phyloP scores from a whole-genome alignment of 345 rosid genomes.

The Ricinus communis region DNA sequence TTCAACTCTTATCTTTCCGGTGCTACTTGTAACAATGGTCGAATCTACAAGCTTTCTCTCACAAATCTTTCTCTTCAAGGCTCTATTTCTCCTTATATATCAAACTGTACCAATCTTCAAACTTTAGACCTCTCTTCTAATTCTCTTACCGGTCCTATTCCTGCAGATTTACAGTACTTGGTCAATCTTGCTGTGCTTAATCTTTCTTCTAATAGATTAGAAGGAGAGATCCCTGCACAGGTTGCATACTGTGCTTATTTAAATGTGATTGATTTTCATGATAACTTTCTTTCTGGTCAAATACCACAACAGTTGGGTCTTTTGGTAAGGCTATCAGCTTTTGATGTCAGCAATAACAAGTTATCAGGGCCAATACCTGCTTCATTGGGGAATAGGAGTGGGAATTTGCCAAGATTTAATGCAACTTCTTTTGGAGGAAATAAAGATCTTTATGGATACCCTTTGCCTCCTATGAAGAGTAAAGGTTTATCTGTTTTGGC shows the following conservation, averaged over 20 bases:
- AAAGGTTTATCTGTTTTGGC: constrained; percentile 78
- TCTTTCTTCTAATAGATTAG: constrained; percentile 77
- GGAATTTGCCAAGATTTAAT: constrained; percentile 66
- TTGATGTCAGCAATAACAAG: constrained; percentile 72
- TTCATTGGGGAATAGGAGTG: constrained; percentile 59
- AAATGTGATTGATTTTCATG: constrained; percentile 87
- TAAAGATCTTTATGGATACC: constrained; percentile 81
- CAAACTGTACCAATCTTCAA: constrained; percentile 91
- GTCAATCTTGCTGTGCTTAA: constrained; percentile 90
- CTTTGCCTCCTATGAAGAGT: constrained; percentile 59
- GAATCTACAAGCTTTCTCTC: constrained; percentile 90
- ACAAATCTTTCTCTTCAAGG: constrained; percentile 72
- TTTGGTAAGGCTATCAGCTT: constrained; percentile 64
- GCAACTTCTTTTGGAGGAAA: constrained; percentile 70
- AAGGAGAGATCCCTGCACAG: constrained; percentile 74
- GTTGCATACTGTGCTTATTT: constrained; percentile 78
- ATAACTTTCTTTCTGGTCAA: constrained; percentile 63
- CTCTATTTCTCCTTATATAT: constrained; percentile 67
- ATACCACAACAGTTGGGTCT: constrained; percentile 71
- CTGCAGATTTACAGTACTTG: constrained; percentile 62
- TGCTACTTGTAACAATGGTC: constrained; percentile 86
- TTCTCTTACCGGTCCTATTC: constrained; percentile 69
- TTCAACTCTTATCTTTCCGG: constrained; percentile 72
- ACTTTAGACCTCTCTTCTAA: constrained; percentile 90
- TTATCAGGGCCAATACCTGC: constrained; percentile 77